These are phyloP conservation scores for Pontederia paniculata DNA, from an alignment of 176 grass and related monocot genomes.

Conservation along the genomic window DNA sequence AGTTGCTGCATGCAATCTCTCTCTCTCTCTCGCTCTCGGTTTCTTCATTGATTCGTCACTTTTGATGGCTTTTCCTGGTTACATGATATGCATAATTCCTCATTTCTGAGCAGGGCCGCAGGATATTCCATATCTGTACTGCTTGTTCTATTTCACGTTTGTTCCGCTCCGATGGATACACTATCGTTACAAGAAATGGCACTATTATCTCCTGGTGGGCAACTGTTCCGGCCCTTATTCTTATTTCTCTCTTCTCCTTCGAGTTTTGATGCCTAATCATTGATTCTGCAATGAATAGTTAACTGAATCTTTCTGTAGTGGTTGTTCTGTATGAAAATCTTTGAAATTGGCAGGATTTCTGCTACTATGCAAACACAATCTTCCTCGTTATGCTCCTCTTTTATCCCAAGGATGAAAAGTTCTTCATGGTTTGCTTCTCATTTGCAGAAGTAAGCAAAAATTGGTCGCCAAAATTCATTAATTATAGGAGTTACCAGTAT, in stretches of 20 bases:
- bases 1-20: conserved; percentile 13
- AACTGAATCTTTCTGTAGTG: too few species aligned
- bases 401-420: conserved; percentile 91
- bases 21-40: background rate
- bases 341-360: conserved; percentile 67
- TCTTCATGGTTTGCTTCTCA: conserved; percentile 99
- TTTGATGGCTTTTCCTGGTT: too few species aligned
- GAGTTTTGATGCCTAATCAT: too few species aligned
- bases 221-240: background rate
- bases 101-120: conserved; percentile 53
- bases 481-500: conserved; percentile 14
- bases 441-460: conserved; percentile 85
- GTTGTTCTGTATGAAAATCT: background rate
- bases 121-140: conserved; percentile 84
- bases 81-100: too few species aligned
- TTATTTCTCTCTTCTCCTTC: too few species aligned
- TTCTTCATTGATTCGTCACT: too few species aligned
- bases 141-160: conserved; percentile 84
- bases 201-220: conserved; percentile 89
- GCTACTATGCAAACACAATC: conserved; percentile 97
- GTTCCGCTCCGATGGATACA: conserved; percentile 95
- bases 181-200: conserved; percentile 98
- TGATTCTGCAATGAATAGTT: background rate
- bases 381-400: conserved; percentile 88
- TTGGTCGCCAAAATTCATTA: background rate